A percentile compares a stretch with the other conserved stretches of the same genome.
Evolutionary conservation across 2,329 filamentous ascomycete species (phyloP).

Genomic region (Fusarium staphyleae): DNA sequence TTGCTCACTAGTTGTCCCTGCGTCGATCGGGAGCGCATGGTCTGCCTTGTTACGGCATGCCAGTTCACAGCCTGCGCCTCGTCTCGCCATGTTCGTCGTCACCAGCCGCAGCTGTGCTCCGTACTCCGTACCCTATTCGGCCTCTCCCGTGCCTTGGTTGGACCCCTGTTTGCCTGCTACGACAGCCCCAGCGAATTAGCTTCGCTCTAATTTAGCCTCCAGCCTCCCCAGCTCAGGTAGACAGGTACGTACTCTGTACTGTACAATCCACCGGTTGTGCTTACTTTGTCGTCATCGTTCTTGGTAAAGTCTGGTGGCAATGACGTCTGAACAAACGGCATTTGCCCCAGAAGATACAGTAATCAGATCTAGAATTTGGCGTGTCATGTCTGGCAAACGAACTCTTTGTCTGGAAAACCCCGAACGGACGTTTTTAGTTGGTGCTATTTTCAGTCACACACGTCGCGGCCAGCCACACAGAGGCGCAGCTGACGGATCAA

Average conservation of each 20-base stretch:
- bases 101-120: too few species aligned
- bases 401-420: background rate
- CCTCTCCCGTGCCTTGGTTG: background rate
- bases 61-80: too few species aligned
- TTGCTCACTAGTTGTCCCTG: background rate
- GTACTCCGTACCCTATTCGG: too few species aligned
- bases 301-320: too few species aligned
- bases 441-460: constrained; percentile 24
- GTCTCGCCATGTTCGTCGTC: too few species aligned
- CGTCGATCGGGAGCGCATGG: background rate
- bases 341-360: too few species aligned
- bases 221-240: too few species aligned
- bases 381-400: too few species aligned
- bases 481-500: constrained; percentile 3
- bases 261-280: too few species aligned
- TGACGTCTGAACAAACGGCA: too few species aligned
- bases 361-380: too few species aligned
- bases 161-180: background rate
- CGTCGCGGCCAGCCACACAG: constrained; percentile 8
- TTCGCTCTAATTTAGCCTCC: background rate
- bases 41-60: background rate
- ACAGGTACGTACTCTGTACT: too few species aligned
- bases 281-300: constrained; percentile 10
- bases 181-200: background rate
- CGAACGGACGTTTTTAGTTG: background rate